Percentiles rank a stretch among this genome's conserved stretches.
Evolutionary conservation across 176 grass and related monocot species (phyloP).

Genomic region (Zea luxurians): DNA sequence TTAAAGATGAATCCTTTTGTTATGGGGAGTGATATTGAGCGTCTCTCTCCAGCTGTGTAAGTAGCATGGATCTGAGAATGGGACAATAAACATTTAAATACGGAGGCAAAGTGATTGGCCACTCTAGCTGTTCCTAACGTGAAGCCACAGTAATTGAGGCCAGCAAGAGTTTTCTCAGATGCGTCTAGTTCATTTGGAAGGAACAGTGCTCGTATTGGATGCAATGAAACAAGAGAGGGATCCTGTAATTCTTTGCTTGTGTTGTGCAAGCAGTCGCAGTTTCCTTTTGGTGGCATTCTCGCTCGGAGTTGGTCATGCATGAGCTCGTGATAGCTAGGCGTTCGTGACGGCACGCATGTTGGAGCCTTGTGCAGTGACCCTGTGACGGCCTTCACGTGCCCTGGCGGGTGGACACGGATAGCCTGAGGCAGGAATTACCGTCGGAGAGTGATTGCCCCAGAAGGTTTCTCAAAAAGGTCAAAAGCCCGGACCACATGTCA

Average conservation of each 20-base stretch:
- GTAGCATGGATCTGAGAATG: neutral
- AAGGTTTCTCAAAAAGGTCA: neutral
- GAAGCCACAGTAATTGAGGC: conserved; percentile 7
- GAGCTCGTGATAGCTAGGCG: neutral
- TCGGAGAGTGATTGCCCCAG: neutral
- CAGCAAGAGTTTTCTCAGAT: neutral
- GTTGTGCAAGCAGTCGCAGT: neutral
- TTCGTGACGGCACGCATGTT: neutral
- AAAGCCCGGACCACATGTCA: conserved; percentile 31
- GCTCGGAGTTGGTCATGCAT: neutral
- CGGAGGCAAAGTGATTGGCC: conserved; percentile 3
- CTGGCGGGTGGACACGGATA: conserved; percentile 2
- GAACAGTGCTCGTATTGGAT: neutral
- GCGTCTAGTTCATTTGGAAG: conserved; percentile 14
- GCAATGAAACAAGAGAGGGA: neutral
- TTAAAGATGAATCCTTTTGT: neutral
- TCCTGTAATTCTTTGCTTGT: no score
- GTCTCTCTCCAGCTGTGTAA: neutral
- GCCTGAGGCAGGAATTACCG: conserved; percentile 9
- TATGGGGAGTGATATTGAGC: neutral
- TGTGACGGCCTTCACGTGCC: neutral
- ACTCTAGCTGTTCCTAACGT: neutral
- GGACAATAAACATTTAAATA: conserved; percentile 4
- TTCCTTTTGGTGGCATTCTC: neutral
- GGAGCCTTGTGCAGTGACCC: neutral